phyloP scores from a whole-genome alignment of 2,329 filamentous ascomycete species.

The Aspergillus sp. region DNA sequence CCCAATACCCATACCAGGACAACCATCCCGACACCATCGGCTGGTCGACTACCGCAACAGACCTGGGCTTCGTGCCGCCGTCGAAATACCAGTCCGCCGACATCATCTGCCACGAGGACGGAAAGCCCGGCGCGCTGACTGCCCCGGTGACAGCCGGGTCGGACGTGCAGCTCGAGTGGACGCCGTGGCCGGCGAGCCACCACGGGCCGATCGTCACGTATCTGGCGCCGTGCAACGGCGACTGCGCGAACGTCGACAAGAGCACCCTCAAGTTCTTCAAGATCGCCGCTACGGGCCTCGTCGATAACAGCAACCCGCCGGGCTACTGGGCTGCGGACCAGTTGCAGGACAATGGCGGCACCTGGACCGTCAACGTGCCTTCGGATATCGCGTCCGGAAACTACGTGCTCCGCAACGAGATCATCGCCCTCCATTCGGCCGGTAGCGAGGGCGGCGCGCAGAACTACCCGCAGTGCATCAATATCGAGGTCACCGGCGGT shows the following conservation, averaged over 20 bases:
- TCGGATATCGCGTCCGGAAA: slow-evolving; percentile 39
- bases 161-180: slow-evolving; percentile 53
- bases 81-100: slow-evolving; percentile 39
- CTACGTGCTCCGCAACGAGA: slow-evolving; percentile 48
- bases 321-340: slow-evolving; percentile 49
- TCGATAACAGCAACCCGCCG: slow-evolving; percentile 33
- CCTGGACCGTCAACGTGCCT: slow-evolving; percentile 42
- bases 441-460: slow-evolving; percentile 38
- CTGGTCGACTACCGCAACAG: slow-evolving; percentile 45
- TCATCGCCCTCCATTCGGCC: slow-evolving; percentile 45
- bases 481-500: slow-evolving; percentile 51
- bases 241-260: slow-evolving; percentile 48
- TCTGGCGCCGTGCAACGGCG: slow-evolving; percentile 50
- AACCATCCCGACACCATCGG: slow-evolving; percentile 40
- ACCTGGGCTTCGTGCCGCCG: slow-evolving; percentile 46
- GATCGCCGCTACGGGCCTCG: slow-evolving; percentile 49
- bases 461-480: slow-evolving; percentile 51
- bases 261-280: slow-evolving; percentile 52
- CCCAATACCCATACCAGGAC: slow-evolving; percentile 23
- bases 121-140: slow-evolving; percentile 41
- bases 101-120: slow-evolving; percentile 55
- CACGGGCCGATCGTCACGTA: slow-evolving; percentile 57
- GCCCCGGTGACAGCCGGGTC: slow-evolving; percentile 54
- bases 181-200: slow-evolving; percentile 56
- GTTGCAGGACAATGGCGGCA: slow-evolving; percentile 45